A percentile compares a stretch with the other conserved stretches of the same genome.
These are phyloP conservation scores for Vachellia pachyceras DNA, from an alignment of 306 rosid genomes.

Conservation along the genomic window DNA sequence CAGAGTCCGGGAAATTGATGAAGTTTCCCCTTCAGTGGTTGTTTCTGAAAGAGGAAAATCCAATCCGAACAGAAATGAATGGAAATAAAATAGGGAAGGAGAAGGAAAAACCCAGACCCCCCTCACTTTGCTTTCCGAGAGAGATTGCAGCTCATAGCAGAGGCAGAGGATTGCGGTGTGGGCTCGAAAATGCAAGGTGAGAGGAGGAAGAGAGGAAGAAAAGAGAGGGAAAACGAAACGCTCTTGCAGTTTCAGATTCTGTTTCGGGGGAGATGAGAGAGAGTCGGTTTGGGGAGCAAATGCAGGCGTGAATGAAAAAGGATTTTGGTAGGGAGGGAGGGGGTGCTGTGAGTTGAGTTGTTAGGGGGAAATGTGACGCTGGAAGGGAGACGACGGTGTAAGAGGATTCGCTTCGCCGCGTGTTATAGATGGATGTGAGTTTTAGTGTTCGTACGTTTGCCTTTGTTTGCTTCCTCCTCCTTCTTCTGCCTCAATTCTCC, in stretches of 20 bases:
- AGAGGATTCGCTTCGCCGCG: constrained; percentile 64
- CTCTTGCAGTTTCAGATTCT: not conserved
- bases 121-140: constrained; percentile 24
- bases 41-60: constrained; percentile 18
- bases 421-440: constrained; percentile 43
- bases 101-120: not conserved
- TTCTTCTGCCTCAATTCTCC: too few relatives aligned
- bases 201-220: not conserved
- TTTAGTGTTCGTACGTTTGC: constrained; percentile 1
- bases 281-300: constrained; percentile 3
- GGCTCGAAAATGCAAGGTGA: too few relatives aligned
- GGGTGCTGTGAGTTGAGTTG: not conserved
- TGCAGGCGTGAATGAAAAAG: constrained; percentile 15
- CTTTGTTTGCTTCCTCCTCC: not conserved
- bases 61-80: not conserved
- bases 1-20: not conserved
- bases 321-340: not conserved
- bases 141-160: constrained; percentile 25
- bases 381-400: constrained; percentile 40
- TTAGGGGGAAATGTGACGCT: not conserved
- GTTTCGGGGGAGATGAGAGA: not conserved
- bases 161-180: not conserved
- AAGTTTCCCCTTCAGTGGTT: constrained; percentile 1
- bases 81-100: too few relatives aligned
- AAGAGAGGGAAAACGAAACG: constrained; percentile 6